A percentile compares a stretch with the other conserved stretches of the same genome.
Evolutionary conservation across 2,329 filamentous ascomycete genomes (phyloP).

Genomic region (Hymenotorrendiella dingleyae): DNA sequence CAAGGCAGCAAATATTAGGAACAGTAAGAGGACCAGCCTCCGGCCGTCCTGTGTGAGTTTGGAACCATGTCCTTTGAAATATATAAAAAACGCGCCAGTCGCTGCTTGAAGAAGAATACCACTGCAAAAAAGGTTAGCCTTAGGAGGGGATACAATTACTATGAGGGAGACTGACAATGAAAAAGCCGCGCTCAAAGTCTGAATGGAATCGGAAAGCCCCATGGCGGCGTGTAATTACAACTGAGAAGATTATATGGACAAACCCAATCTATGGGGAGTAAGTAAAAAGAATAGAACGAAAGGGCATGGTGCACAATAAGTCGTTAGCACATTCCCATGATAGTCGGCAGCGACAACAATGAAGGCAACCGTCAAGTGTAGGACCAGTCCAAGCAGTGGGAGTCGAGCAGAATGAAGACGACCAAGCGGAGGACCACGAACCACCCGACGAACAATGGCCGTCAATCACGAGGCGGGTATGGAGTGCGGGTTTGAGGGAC

Average conservation of each 20-base stretch:
- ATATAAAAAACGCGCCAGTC: slow-evolving; percentile 26
- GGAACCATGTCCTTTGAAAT: slow-evolving; percentile 27
- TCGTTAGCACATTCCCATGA: slow-evolving; percentile 19
- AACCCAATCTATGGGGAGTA: slow-evolving; percentile 30
- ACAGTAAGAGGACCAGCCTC: slow-evolving; percentile 34
- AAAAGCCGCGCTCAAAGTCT: slow-evolving; percentile 30
- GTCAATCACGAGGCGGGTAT: not conserved
- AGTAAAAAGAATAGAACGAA: slow-evolving; percentile 21
- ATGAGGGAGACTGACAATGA: slow-evolving; percentile 26
- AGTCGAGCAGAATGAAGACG: slow-evolving; percentile 9
- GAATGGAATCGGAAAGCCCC: slow-evolving; percentile 27
- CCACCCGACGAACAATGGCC: slow-evolving; percentile 3
- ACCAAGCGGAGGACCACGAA: not conserved
- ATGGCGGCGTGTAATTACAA: slow-evolving; percentile 21
- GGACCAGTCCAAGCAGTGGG: slow-evolving; percentile 17
- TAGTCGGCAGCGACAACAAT: slow-evolving; percentile 19
- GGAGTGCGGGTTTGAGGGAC: not conserved
- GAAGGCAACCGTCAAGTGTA: slow-evolving; percentile 11
- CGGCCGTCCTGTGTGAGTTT: slow-evolving; percentile 30
- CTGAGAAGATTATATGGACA: slow-evolving; percentile 20
- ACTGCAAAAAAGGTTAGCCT: slow-evolving; percentile 22
- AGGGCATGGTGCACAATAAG: slow-evolving; percentile 19
- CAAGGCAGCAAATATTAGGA: slow-evolving; percentile 29
- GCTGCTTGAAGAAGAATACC: slow-evolving; percentile 30
- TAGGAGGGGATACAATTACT: not conserved